phyloP scores from a whole-genome alignment of 2,329 filamentous ascomycete genomes.

The Aspergillus intermedius region DNA sequence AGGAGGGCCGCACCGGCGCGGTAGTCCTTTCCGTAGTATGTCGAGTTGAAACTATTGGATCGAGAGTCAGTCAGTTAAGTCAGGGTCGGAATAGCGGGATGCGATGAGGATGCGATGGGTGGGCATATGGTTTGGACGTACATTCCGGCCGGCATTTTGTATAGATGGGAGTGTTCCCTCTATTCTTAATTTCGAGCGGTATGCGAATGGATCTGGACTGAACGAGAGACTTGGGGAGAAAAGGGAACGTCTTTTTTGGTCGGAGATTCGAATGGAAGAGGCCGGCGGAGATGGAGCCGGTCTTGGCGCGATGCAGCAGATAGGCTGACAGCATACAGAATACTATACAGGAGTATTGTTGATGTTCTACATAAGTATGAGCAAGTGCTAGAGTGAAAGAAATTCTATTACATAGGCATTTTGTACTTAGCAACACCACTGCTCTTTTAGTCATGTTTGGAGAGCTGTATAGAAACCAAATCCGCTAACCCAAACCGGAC shows the following conservation, averaged over 20 bases:
- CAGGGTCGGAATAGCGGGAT: background rate
- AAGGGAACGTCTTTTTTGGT: background rate
- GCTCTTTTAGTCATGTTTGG: background rate
- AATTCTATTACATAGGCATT: too few species aligned
- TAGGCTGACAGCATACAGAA: too few species aligned
- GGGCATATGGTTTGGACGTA: constrained; percentile 5
- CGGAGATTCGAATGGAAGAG: background rate
- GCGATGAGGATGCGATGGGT: background rate
- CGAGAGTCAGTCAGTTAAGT: constrained; percentile 3
- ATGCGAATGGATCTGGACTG: background rate
- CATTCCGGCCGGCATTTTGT: constrained; percentile 18
- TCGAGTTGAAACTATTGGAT: constrained; percentile 55
- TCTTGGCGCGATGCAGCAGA: background rate
- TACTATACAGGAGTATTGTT: too few species aligned
- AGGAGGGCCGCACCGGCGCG: constrained; percentile 83
- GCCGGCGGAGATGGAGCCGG: background rate
- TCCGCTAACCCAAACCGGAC: background rate
- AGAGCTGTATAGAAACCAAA: background rate
- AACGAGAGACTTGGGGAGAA: background rate
- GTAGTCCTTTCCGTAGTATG: constrained; percentile 87
- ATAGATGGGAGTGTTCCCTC: background rate
- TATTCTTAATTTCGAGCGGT: background rate
- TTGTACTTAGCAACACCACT: too few species aligned
- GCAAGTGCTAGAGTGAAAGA: background rate
- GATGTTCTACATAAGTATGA: too few species aligned